A percentile compares a stretch with the other conserved stretches of the same genome.
Evolutionary conservation across 169 alveolate genomes (phyloP).

Genomic region (Plasmodium billcollinsi): DNA sequence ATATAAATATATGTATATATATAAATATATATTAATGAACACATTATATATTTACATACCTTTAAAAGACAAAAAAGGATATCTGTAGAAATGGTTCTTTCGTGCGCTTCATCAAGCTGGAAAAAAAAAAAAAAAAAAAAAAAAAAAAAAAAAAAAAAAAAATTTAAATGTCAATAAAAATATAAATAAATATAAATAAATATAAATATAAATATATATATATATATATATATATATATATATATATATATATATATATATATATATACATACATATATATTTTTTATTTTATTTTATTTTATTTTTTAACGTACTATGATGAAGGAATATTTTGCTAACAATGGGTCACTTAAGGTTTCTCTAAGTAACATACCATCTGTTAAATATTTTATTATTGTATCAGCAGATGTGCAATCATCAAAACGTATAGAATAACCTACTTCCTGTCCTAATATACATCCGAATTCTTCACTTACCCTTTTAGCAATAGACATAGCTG

Average conservation of each 20-base stretch:
- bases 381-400: constrained; percentile 99
- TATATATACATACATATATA: neutral
- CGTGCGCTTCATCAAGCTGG: constrained; percentile 99
- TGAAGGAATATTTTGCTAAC: constrained; percentile 93
- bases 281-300: neutral
- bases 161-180: neutral
- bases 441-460: constrained; percentile 97
- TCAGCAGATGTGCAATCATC: constrained; percentile 97
- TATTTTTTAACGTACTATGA: constrained; percentile 84
- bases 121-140: neutral
- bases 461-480: constrained; percentile 99
- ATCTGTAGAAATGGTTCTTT: constrained; percentile 99
- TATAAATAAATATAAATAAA: neutral
- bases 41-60: constrained; percentile 78
- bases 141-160: neutral
- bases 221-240: neutral
- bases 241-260: neutral
- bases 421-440: constrained; percentile 96
- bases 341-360: constrained; percentile 96
- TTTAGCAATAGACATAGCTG: constrained; percentile 98
- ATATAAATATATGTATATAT: neutral
- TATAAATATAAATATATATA: too few relatives aligned
- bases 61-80: constrained; percentile 97
- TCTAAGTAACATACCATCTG: constrained; percentile 99
- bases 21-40: neutral